Base-by-base conservation (phyloP, 2,329 filamentous ascomycete genomes). In the Ramichloridium luteum region DNA sequence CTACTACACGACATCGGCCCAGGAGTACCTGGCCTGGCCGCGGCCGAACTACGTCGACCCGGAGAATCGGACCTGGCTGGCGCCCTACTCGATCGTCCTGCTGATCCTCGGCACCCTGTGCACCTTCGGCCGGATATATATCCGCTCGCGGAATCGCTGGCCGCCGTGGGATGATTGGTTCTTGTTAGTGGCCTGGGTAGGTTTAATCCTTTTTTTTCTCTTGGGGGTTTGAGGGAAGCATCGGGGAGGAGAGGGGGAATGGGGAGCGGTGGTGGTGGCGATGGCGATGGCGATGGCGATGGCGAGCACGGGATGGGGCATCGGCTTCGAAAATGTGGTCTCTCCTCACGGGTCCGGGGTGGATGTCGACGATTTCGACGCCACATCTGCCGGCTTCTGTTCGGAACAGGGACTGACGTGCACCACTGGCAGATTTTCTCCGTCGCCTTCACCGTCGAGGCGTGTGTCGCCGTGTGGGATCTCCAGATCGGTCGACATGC, bases 111-210 rank as follows among this genome's bases (percentile, higher is more conserved):
- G 44, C 6, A 49, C 48, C 5, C 6, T 44, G 3, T 35, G 49
- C 16, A 27, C 54, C 0, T 16, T 14, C 6, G 27, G 40, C 13
- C 32, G 51, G 10, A 16, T 53, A 3, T 44, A 40, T 37, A 43
- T 50, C 10, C 43, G 50, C 25, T 23, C 36, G 1, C 45, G 33
- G 16, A 46, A 39, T 16, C 41, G 39, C n/a, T n/a, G 17, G 37
- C 39, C 17, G 40, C 43, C 16, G 34, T 18, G 49, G 11, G 51
- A 54, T 34, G 51, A 54, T 37, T 27, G 38, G n/a, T 33, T 50
- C 13, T 22, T 29, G 28, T 26, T 13, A 13, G 16, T 30, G 4
- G 28, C 28, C 6, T 30, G 28, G 20, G 14, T n/a, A n/a, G n/a
- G n/a, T n/a, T n/a, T n/a, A n/a, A n/a, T n/a, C n/a, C n/a, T n/a